Percentiles rank a stretch among this genome's conserved stretches.
phyloP scores from a whole-genome alignment of 1,284 basidiomycete genomes.

The Cryptococcus sp. region DNA sequence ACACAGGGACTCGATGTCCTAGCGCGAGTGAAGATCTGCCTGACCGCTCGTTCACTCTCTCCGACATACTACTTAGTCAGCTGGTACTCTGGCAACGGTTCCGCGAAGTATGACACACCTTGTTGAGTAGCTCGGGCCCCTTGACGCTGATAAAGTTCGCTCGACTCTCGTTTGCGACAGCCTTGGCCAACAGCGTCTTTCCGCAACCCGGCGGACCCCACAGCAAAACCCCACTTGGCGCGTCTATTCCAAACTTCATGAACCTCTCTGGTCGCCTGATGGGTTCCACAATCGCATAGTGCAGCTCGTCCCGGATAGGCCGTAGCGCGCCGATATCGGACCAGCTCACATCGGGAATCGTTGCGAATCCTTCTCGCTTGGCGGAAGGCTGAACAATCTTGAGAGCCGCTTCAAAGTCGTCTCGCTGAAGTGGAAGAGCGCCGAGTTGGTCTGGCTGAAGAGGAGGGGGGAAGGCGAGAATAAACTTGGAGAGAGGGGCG shows the following conservation, averaged over 20 bases:
- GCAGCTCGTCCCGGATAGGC: slow-evolving; percentile 78
- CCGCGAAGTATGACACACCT: slow-evolving; percentile 53
- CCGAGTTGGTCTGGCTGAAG: slow-evolving; percentile 70
- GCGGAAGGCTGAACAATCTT: slow-evolving; percentile 88
- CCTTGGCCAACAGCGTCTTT: slow-evolving; percentile 92
- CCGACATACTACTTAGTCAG: slow-evolving; percentile 90
- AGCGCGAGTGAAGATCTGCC: slow-evolving; percentile 96
- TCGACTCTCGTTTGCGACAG: slow-evolving; percentile 87
- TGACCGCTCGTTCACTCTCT: slow-evolving; percentile 89
- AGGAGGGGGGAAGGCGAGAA: slow-evolving; percentile 74
- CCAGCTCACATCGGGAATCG: slow-evolving; percentile 93
- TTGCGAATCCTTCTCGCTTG: slow-evolving; percentile 95
- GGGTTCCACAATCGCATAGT: slow-evolving; percentile 96
- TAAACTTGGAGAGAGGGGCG: slow-evolving; percentile 80
- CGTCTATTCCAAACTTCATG: slow-evolving; percentile 73
- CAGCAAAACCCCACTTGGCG: slow-evolving; percentile 85
- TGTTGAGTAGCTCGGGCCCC: slow-evolving; percentile 92
- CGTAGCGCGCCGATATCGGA: slow-evolving; percentile 89
- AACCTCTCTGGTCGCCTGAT: slow-evolving; percentile 87
- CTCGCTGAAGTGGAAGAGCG: slow-evolving; percentile 69
- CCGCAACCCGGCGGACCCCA: slow-evolving; percentile 99
- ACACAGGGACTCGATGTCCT: slow-evolving; percentile 94
- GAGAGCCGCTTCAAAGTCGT: slow-evolving; percentile 75
- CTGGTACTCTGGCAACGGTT: no score
- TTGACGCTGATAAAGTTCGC: slow-evolving; percentile 98